Base-by-base conservation (phyloP, 164 flowering plant genomes). In the Aristolochia californica region DNA sequence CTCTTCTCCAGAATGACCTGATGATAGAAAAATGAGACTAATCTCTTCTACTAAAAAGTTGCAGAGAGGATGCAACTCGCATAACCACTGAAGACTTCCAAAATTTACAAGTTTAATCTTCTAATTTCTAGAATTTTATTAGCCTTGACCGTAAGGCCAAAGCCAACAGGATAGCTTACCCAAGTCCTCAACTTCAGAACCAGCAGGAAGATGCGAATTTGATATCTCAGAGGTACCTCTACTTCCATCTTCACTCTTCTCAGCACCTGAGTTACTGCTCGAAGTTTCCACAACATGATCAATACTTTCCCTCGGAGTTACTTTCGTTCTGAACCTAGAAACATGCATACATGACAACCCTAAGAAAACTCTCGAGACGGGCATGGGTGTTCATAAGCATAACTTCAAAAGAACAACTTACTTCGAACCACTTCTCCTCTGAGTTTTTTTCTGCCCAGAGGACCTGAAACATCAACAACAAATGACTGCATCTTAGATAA, bases 251-350 rank as follows among this genome's bases (percentile, higher is more conserved):
- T 72, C 75, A 53, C 55, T 15, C 22, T 48, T 57, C 26, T 57
- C 58, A n/a, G 55, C 22, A 57, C 43, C 45, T 18, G 15, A 40
- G 18, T 56, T 62, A 56, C 56, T 62, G 48, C 70, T 71, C 25
- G 70, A 70, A 27, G 38, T 47, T 23, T 57, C 54, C 24, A 53
- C 62, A 40, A 40, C 66, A 43, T 44, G 71, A 52, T 74, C 77
- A 66, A 61, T 52, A 62, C 55, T 72, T 64, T 75, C 78, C 69
- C 72, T 79, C 21, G 78, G 81, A 45, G 80, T 76, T 72, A 80
- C 71, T 66, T 82, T 88, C 56, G 74, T 71, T 68, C 69, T 75
- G 14, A 53, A 75, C 38, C 74, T 74, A 24, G 66, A 67, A 50
- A 52, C 64, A 61, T 48, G 66, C 58, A 58, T 73, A 69, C 57